A percentile compares a stretch with the other conserved stretches of the same genome.
These are phyloP conservation scores for Polygonum aviculare DNA, from an alignment of 148 eudicot species.

Conservation along the genomic window DNA sequence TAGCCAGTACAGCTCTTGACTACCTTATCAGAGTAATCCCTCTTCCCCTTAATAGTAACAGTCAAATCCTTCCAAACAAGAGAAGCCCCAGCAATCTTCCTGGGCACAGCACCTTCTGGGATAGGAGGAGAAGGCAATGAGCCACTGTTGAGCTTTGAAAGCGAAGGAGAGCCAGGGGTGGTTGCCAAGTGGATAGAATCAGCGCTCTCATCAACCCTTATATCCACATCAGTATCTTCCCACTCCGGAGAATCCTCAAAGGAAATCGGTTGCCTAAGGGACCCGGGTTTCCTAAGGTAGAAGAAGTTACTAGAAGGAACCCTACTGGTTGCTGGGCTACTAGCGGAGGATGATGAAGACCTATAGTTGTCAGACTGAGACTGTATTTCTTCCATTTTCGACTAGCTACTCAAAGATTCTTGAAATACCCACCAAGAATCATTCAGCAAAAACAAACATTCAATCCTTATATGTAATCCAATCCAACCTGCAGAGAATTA, in stretches of 20 bases:
- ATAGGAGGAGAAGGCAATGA: conserved; percentile 80
- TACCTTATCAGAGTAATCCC: conserved; percentile 86
- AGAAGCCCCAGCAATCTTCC: conserved; percentile 78
- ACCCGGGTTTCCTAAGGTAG: conserved; percentile 79
- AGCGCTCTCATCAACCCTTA: conserved; percentile 62
- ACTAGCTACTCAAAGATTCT: neutral
- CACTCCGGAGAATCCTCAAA: conserved; percentile 96
- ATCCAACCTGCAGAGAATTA: neutral
- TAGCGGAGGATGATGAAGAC: conserved; percentile 92
- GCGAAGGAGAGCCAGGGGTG: conserved; percentile 70
- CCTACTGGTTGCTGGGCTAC: conserved; percentile 83
- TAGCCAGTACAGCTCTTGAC: conserved; percentile 88
- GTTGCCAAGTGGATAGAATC: conserved; percentile 77
- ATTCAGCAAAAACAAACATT: conserved; percentile 2
- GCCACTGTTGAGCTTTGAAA: conserved; percentile 78
- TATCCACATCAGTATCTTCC: conserved; percentile 86
- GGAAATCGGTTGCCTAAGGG: conserved; percentile 55
- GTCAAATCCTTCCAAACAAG: conserved; percentile 91
- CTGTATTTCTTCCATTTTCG: conserved; percentile 87
- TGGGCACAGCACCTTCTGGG: conserved; percentile 50
- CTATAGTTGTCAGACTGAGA: conserved; percentile 84
- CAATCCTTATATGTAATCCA: neutral
- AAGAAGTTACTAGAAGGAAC: conserved; percentile 89
- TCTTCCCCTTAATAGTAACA: conserved; percentile 70
- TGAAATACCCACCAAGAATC: neutral